These are phyloP conservation scores for Solanum sparsipilum DNA, from an alignment of 257 asterid genomes.

Conservation along the genomic window DNA sequence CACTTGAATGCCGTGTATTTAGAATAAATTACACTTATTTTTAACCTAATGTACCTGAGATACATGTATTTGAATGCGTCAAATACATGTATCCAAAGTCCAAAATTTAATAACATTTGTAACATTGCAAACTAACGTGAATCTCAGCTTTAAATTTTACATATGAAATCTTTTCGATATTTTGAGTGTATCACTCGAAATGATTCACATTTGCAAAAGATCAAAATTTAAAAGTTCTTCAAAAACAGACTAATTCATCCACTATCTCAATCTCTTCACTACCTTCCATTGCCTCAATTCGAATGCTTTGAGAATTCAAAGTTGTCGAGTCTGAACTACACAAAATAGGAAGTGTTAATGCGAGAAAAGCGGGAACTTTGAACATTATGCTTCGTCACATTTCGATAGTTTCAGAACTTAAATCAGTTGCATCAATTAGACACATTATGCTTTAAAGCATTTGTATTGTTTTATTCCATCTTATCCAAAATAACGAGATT, in stretches of 20 bases:
- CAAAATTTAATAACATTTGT: rapidly evolving
- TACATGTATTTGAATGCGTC: background rate
- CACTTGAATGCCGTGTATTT: rapidly evolving
- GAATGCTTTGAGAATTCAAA: background rate
- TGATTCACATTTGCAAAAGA: background rate
- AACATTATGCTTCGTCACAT: background rate
- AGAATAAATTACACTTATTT: too few species aligned
- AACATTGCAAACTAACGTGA: background rate
- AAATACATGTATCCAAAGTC: background rate
- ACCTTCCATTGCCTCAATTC: background rate
- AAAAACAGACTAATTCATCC: too few species aligned
- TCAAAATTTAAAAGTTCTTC: background rate
- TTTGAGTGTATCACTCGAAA: background rate
- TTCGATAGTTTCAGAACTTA: too few species aligned
- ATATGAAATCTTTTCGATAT: too few species aligned
- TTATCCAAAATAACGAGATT: too few species aligned
- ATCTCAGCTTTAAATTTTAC: background rate
- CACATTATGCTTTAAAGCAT: too few species aligned
- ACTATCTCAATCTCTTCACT: background rate
- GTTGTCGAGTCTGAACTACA: background rate
- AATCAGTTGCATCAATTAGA: too few species aligned
- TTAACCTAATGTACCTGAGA: rapidly evolving
- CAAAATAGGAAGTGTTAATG: background rate
- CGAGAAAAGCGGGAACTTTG: background rate
- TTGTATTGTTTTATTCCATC: too few species aligned